phyloP scores from a whole-genome alignment of 371 early-diverging fungal genomes.

The Mucor indicus region DNA sequence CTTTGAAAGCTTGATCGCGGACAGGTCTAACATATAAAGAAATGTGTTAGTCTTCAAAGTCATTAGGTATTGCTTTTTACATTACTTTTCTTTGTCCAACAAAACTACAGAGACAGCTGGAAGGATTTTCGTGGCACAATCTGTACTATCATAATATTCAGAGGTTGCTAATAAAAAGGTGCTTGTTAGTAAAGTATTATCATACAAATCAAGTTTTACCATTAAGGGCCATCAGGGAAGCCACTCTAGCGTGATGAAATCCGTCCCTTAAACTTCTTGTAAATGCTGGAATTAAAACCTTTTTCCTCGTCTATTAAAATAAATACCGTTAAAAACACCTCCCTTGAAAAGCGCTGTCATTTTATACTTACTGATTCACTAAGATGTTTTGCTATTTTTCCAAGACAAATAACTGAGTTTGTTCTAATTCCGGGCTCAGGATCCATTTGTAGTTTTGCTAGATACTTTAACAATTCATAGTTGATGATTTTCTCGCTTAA shows the following conservation, averaged over 20 bases:
- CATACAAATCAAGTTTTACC: conserved; percentile 31
- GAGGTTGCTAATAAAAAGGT: conserved; percentile 54
- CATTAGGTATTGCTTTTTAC: too few relatives aligned
- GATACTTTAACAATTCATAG: conserved; percentile 77
- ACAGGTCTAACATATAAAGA: conserved; percentile 49
- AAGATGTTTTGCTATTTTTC: conserved; percentile 78
- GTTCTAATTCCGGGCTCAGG: conserved; percentile 94
- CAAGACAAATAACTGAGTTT: conserved; percentile 91
- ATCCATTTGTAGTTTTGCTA: conserved; percentile 88
- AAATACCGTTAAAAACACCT: conserved; percentile 1
- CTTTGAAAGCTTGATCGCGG: conserved; percentile 79
- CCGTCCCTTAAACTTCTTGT: conserved; percentile 83
- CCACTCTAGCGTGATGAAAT: conserved; percentile 87
- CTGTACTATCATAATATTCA: conserved; percentile 69
- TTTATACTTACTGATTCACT: conserved; percentile 60
- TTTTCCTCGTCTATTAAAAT: conserved; percentile 56
- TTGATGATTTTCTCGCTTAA: conserved; percentile 75
- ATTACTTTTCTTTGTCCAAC: conserved; percentile 83
- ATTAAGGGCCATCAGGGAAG: conserved; percentile 83
- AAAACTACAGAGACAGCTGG: conserved; percentile 74
- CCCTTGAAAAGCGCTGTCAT: neutral
- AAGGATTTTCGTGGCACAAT: conserved; percentile 69
- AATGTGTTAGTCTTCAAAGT: too few relatives aligned
- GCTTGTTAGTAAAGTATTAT: neutral
- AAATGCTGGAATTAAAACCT: conserved; percentile 81